Evolutionary conservation across 2,329 filamentous ascomycete genomes (phyloP).

Genomic region (Fusarium robinianum): DNA sequence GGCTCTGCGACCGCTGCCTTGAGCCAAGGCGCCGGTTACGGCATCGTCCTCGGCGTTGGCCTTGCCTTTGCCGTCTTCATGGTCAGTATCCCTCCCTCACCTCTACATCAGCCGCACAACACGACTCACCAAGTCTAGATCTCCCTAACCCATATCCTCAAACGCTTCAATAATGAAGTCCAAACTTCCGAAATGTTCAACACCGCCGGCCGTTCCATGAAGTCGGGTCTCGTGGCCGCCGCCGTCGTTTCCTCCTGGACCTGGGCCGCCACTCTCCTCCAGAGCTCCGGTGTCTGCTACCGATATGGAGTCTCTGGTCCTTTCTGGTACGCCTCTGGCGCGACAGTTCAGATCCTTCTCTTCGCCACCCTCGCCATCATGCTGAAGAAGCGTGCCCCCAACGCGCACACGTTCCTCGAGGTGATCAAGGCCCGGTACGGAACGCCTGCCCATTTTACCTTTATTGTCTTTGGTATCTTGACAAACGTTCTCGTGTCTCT

Average conservation of each 20-base stretch:
- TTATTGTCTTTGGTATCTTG: conserved; percentile 78
- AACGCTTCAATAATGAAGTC: conserved; percentile 65
- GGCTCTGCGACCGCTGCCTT: conserved; percentile 39
- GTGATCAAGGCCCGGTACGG: conserved; percentile 83
- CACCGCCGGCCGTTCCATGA: conserved; percentile 83
- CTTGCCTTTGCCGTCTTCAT: conserved; percentile 75
- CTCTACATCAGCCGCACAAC: neutral
- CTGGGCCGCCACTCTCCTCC: conserved; percentile 82
- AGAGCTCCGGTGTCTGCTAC: conserved; percentile 80
- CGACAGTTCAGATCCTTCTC: conserved; percentile 81
- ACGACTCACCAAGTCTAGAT: conserved; percentile 46
- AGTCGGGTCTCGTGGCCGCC: conserved; percentile 82
- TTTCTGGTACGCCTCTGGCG: conserved; percentile 67
- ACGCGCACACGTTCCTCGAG: conserved; percentile 83
- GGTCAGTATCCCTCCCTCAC: conserved; percentile 40
- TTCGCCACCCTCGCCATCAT: conserved; percentile 60
- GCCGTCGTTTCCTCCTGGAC: conserved; percentile 92
- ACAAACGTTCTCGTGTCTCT: conserved; percentile 86
- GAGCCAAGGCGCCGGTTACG: conserved; percentile 71
- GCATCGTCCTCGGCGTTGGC: conserved; percentile 74
- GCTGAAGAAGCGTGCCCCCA: conserved; percentile 81
- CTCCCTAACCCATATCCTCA: conserved; percentile 70
- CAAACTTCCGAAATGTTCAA: conserved; percentile 93
- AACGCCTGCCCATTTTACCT: conserved; percentile 70
- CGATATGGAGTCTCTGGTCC: conserved; percentile 68